Base-by-base conservation (phyloP, 2,329 filamentous ascomycete species). In the Epichloe coenophiala region DNA sequence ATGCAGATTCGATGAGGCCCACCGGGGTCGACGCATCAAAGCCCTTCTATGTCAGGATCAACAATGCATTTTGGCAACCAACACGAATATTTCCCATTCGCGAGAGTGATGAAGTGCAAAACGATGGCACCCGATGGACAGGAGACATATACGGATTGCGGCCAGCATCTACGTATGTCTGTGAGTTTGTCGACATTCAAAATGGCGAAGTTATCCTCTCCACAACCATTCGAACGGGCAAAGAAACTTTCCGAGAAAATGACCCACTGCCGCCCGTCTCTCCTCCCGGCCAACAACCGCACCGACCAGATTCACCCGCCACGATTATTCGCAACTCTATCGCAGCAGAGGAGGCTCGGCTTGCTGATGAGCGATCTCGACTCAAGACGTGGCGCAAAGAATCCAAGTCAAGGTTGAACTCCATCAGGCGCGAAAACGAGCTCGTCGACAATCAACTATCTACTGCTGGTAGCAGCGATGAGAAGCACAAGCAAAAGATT, bases 271-370 rank as follows among this genome's bases (percentile, higher is more conserved):
- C 61, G 1, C 50, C 65, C 12, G 56, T 60, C 15, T 55, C 67
- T 46, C 61, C 73, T 15, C 68, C 68, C 49, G 68, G 67, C 27
- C 80, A 82, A 60, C 77, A 80, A 52, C 77, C 78, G 17, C 75
- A 85, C 36, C 80, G 84, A 46, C 85, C 86, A 27, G 83, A 86
- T 55, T 90, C 86, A 12, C 86, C 86, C 3, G 81, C 80, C 9
- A 87, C 84, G 9, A 90, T 86, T 2, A 73, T 91, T 39, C 83
- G 80, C 63, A 86, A 84, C 33, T 88, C 86, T 2, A 88, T 90
- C 58, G 79, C 79, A 45, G 79, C 83, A 11, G 80, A 83, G 46
- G 84, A 89, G 61, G 73, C 76, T 52, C 86, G 84, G 63, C 72
- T 89, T 35, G 71, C 77, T 23, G 84, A 89, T 54, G 81, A 84